Percentiles rank a stretch among this genome's conserved stretches.
phyloP scores from a whole-genome alignment of 306 rosid species.

The Potentilla sterilis region DNA sequence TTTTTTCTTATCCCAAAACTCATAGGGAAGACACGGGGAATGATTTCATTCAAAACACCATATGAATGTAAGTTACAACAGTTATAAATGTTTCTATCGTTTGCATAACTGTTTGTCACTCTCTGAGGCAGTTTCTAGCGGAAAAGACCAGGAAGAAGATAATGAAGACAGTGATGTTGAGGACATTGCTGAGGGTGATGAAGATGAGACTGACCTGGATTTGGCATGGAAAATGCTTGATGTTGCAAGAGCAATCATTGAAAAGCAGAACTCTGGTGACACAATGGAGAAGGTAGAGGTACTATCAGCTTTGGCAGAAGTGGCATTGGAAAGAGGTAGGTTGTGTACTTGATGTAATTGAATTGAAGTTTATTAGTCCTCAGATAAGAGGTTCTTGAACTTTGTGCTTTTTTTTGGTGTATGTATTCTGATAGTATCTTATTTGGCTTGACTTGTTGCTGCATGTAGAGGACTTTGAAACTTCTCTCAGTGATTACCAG shows the following conservation, averaged over 20 bases:
- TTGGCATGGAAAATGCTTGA: slow-evolving; percentile 99
- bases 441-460: slow-evolving; percentile 28
- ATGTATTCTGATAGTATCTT: slow-evolving; percentile 10
- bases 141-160: slow-evolving; percentile 56
- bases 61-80: background rate
- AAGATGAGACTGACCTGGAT: slow-evolving; percentile 91
- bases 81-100: slow-evolving; percentile 4
- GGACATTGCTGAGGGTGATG: slow-evolving; percentile 79
- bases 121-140: slow-evolving; percentile 46
- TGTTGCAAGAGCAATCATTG: slow-evolving; percentile 92
- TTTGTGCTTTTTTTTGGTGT: background rate
- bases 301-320: slow-evolving; percentile 87
- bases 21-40: background rate
- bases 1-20: background rate
- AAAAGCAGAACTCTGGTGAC: slow-evolving; percentile 64
- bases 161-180: slow-evolving; percentile 65
- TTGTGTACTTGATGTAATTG: slow-evolving; percentile 1
- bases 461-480: slow-evolving; percentile 86
- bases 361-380: slow-evolving; percentile 4
- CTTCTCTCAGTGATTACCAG: slow-evolving; percentile 79
- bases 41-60: background rate
- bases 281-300: slow-evolving; percentile 93
- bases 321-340: slow-evolving; percentile 89
- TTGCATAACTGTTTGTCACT: background rate
- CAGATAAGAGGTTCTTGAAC: background rate